Base-by-base conservation (phyloP, 176 grass and related monocot species). In the Musa beccarii region DNA sequence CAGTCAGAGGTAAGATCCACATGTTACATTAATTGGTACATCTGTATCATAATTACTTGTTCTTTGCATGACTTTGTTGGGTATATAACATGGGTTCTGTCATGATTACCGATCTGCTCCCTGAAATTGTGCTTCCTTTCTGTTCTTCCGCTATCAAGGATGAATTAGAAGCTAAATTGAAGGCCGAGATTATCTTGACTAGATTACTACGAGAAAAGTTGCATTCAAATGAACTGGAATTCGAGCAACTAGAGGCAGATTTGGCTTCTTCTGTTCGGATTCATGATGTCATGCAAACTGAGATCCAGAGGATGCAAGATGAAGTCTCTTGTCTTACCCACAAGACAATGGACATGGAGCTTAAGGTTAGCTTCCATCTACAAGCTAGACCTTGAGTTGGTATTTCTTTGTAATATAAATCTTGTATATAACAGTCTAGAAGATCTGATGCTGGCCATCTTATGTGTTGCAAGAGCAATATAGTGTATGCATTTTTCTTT, bases 191-290 rank as follows among this genome's bases (percentile, higher is more conserved):
- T 77, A 67, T 96, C 29, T 63, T 96, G 14, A 83, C 53, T 69
- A 87, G 68, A 85, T 56, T 96, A 79, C 76, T 96, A 74, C 83
- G 85, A 52, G 88, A 96, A 72, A 85, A 85, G n/a, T 53, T 96
- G 75, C 23, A 79, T 57, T 96, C 77, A 51, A 84, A 75, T 69
- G 86, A 89, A 85, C 34, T 81, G 68, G 88, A 91, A 65, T 76
- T 91, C 54, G 88, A 96, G 50, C 83, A 88, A 63, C 52, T 96
- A 34, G 79, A 89, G 69, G 84, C 88, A 75, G 88, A 91, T 49
- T 29, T 86, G 69, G 84, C 82, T 81, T 82, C 79, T 85, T 87
- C 85, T 49, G 15, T 83, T 43, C 76, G 92, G 23, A 67, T 76
- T 9, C 79, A 89, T 68, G 81, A 87, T 82, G 71, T 83, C 49